phyloP scores from a whole-genome alignment of 371 early-diverging fungal genomes.

The Circinella minor region DNA sequence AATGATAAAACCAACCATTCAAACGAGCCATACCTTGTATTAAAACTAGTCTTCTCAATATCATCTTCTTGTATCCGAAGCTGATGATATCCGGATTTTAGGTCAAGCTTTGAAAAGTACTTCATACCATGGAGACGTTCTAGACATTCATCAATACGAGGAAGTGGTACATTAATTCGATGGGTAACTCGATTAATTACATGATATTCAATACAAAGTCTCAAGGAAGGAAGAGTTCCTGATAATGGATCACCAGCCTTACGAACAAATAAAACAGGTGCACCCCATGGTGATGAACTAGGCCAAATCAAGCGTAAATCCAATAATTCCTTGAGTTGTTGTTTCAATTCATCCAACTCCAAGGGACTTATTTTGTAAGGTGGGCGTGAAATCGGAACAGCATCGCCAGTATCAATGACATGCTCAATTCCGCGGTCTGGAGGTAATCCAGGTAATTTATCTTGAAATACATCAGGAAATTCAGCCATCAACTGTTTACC shows the following conservation, averaged over 20 bases:
- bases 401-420: slow-evolving; percentile 13
- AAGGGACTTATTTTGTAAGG: slow-evolving; percentile 32
- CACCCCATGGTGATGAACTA: no score
- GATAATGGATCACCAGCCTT: slow-evolving; percentile 56
- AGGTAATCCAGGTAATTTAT: slow-evolving; percentile 6
- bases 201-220: slow-evolving; percentile 41
- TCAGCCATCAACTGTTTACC: no score
- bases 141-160: slow-evolving; percentile 49
- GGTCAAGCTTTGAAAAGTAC: slow-evolving; percentile 55
- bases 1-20: slow-evolving; percentile 54
- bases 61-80: slow-evolving; percentile 24
- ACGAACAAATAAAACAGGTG: slow-evolving; percentile 60
- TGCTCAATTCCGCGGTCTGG: neutral
- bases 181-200: slow-evolving; percentile 51
- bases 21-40: slow-evolving; percentile 43
- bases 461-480: neutral
- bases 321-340: slow-evolving; percentile 35
- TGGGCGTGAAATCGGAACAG: slow-evolving; percentile 12
- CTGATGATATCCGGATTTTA: slow-evolving; percentile 49
- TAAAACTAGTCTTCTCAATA: slow-evolving; percentile 31
- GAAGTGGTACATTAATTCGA: slow-evolving; percentile 46
- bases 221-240: no score
- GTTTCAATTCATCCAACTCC: slow-evolving; percentile 36
- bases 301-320: no score
- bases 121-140: slow-evolving; percentile 35